Conservation (phyloP, 768 basidiomycete species). For the Lentinula sp. region DNA sequence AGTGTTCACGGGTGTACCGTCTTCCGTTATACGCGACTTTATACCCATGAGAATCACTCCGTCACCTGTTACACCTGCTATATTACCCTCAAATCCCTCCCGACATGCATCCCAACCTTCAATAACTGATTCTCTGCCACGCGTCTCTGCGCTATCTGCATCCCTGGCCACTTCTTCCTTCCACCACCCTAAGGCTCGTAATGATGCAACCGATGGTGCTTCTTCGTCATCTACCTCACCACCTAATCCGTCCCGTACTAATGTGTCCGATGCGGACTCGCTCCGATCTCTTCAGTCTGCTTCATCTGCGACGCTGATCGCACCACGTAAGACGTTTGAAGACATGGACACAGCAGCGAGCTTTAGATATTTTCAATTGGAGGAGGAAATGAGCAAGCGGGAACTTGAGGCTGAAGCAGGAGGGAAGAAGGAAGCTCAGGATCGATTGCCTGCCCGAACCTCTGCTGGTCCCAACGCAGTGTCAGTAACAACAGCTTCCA, state of each 20-base stretch:
- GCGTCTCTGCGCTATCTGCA: conserved; percentile 39
- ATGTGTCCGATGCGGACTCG: background rate
- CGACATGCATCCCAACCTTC: conserved; percentile 15
- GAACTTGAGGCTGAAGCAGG: background rate
- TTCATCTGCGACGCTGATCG: background rate
- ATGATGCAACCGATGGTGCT: conserved; percentile 6
- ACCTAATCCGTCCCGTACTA: background rate
- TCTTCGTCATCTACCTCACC: background rate
- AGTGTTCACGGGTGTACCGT: conserved; percentile 7
- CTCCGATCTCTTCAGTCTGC: conserved; percentile 6
- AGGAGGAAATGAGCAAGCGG: conserved; percentile 9
- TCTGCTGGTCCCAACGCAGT: background rate
- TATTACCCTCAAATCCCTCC: conserved; percentile 15
- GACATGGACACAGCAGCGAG: conserved; percentile 8
- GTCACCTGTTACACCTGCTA: background rate
- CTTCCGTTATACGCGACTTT: conserved; percentile 31
- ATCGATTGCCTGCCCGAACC: background rate
- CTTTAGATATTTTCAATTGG: conserved; percentile 5
- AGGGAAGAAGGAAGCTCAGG: background rate
- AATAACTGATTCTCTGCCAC: conserved; percentile 9
- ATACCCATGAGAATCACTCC: conserved; percentile 22
- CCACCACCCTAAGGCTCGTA: conserved; percentile 20
- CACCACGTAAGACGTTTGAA: background rate
- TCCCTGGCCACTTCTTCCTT: conserved; percentile 37
- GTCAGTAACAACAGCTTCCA: background rate